Evolutionary conservation across 2,329 filamentous ascomycete genomes (phyloP), one percentile per base, ranked within the genome.

Genomic region (Pseudogymnoascus sp.): DNA sequence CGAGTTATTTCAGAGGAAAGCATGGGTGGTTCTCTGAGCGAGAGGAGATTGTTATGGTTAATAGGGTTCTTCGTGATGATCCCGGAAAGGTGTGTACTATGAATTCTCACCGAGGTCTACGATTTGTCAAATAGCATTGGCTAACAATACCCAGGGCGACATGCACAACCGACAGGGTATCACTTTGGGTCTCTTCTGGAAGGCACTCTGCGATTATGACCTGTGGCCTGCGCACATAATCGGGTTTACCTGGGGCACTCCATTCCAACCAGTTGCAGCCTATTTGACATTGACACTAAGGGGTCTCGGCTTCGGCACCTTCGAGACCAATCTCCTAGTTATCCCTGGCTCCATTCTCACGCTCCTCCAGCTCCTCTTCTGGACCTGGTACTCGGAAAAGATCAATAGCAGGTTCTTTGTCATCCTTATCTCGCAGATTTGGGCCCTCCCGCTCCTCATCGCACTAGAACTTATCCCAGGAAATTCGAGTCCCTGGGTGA

Each of bases 1-100:
- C 80, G 5, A 82, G 80, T 45, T 77, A 78, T 66, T 82, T 86
- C 67, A 78, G 83, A 5, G 81, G 83, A 51, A 83, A 83, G 61
- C 72, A 76, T 18, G 86, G 86, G 3, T 86, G 85, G 81, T 86
- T 88, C 71, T 81, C 73, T 7, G 84, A 87, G 65, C 79, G 74
- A 16, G 85, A 88, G 71, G 84, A 86, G 69, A 84, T 84, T 67
- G 87, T 88, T 64, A 82, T 88, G 75, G 84, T 87, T 4, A 88
- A 87, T 68, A 80, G 81, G 29, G 77, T 86, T 29, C 64, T 75
- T 31, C 77, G 82, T 3, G 82, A 85, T 63, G 82, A 83, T 64
- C 81, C 81, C 4, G 75, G 74, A 2, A 81, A 81, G 68, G 78
- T 54, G 23, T 14, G 47, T 54, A 31, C 14, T 75, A 39, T 74